Evolutionary conservation across 371 early-diverging fungal species (phyloP), one percentile per base, ranked within the genome.

Genomic region (Syncephalastrum monosporum): DNA sequence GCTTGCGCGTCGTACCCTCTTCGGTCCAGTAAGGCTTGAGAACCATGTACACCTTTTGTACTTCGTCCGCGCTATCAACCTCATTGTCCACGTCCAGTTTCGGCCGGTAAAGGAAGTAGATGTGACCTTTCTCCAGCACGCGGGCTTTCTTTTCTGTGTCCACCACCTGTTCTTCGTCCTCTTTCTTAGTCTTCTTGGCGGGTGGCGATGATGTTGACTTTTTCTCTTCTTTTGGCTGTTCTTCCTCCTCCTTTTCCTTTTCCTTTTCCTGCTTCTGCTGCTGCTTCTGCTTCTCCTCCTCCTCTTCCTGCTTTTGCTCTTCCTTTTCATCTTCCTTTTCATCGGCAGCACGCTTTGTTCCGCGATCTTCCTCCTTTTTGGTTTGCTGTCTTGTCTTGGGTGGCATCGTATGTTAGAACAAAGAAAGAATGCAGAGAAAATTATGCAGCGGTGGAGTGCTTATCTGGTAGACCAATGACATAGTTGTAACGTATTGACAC

Each of bases 91-190:
- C 47, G 29, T 64, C 73, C 6, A 75, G 23, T 67, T 79, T 78
- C 47, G 71, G 78, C 2, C 77, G 67, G 53, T 78, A 77, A 45
- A 79, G 67, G 47, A 79, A 79, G 58, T 68, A 79, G 4, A 66
- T 72, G 41, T 75, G 78, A 0, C 77, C 66, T 25, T 69, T 66
- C 19, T 68, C 66, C 4, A 67, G 55, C 1, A 57, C 47, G 3
- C 48, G 51, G 6, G 65, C 29, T 27, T 56, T 47, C 29, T 64
- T 58, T 29, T 56, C 47, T 6, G 13, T 21, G 4, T 14, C 52
- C 44, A 21, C 13, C 13, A 38, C 47, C 15, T 59, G 42, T 42
- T 46, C 25, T 43, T 55, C 42, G 14, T 42, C 42, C 45, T 53
- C 29, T 45, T 17, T 14, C 38, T 59, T 59, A 12, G 17, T 17